Evolutionary conservation across 2,329 filamentous ascomycete species (phyloP).

Genomic region (Colletotrichum sp.): DNA sequence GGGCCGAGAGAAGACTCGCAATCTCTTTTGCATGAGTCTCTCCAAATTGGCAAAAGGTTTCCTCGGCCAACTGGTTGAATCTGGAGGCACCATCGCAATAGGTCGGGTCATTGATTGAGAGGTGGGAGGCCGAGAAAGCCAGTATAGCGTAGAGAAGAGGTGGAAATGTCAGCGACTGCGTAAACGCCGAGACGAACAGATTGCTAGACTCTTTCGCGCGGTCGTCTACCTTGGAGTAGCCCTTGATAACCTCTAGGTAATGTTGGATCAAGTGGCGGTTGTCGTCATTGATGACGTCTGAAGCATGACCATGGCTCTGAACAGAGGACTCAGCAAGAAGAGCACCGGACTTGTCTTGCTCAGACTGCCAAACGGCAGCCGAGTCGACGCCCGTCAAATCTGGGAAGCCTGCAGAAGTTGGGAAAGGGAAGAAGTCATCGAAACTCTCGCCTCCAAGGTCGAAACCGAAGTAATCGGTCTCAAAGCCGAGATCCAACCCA

Average conservation of each 20-base stretch:
- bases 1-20: not conserved
- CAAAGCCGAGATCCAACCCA: not conserved
- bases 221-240: not conserved
- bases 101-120: not conserved
- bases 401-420: accelerated
- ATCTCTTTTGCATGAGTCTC: not conserved
- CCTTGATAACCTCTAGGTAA: not conserved
- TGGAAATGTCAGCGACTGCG: not conserved
- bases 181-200: not conserved
- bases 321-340: not conserved
- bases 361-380: not conserved
- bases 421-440: not conserved
- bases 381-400: accelerated
- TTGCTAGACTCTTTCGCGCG: not conserved
- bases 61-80: not conserved
- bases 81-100: not conserved
- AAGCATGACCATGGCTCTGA: not conserved
- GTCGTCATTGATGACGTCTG: not conserved
- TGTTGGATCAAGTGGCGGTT: not conserved
- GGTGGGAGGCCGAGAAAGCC: not conserved
- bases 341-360: accelerated
- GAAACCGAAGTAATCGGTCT: not conserved
- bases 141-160: not conserved
- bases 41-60: not conserved
- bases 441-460: not conserved